Conservation (phyloP, 2,329 filamentous ascomycete genomes). For the Lecanosticta acicola region DNA sequence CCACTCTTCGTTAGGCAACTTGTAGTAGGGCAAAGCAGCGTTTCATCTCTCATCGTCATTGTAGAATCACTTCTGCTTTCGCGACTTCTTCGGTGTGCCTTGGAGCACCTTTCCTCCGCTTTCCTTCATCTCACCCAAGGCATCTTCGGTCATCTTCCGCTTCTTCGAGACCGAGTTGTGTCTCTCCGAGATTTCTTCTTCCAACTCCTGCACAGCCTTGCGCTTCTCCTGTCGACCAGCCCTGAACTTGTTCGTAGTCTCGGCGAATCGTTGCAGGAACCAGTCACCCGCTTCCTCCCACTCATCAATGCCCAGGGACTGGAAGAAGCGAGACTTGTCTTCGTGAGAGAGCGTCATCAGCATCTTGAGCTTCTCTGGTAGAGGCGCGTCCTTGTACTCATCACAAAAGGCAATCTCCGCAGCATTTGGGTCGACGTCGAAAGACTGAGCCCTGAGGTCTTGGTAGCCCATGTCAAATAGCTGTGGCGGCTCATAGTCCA, state of each 20-base stretch:
- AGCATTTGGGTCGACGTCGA: constrained; percentile 25
- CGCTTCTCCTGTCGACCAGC: constrained; percentile 50
- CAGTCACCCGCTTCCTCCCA: constrained; percentile 60
- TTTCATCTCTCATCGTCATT: not conserved
- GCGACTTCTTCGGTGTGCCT: constrained; percentile 37
- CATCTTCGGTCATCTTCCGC: constrained; percentile 33
- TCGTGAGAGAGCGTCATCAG: constrained; percentile 11
- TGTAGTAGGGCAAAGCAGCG: no score
- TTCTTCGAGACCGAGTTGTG: constrained; percentile 48
- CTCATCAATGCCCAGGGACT: constrained; percentile 47
- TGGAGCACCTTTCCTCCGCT: constrained; percentile 51
- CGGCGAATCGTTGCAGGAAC: constrained; percentile 52
- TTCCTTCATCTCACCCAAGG: constrained; percentile 45
- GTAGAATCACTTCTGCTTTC: constrained; percentile 18
- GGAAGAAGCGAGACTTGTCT: constrained; percentile 48
- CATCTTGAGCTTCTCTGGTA: constrained; percentile 21
- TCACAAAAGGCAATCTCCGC: constrained; percentile 9
- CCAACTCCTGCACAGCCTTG: constrained; percentile 48
- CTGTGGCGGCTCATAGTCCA: constrained; percentile 26
- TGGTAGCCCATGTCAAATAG: constrained; percentile 26
- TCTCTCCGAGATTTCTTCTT: constrained; percentile 51
- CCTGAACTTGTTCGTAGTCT: constrained; percentile 48
- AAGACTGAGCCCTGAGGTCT: constrained; percentile 25
- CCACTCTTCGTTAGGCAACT: no score
- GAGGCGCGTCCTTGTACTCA: constrained; percentile 9